Evolutionary conservation across 305 asterid genomes (phyloP).

Genomic region (Andrographis paniculata): DNA sequence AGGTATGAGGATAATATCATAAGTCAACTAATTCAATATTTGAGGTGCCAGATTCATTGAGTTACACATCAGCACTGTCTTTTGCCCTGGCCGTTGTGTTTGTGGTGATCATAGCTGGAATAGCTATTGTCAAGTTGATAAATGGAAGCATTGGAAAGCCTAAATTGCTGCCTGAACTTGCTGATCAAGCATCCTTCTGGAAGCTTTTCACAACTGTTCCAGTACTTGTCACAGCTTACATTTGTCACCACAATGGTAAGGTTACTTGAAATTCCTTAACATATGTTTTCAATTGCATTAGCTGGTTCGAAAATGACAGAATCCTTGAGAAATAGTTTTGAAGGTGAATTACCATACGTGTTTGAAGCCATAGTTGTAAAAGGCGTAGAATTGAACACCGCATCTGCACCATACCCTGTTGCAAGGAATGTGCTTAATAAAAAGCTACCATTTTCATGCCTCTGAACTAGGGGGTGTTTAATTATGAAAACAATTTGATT

Average conservation of each 20-base stretch:
- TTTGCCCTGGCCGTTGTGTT: slow-evolving; percentile 67
- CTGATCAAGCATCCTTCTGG: slow-evolving; percentile 85
- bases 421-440: too few species aligned
- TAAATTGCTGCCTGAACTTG: slow-evolving; percentile 53
- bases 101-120: slow-evolving; percentile 80
- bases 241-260: slow-evolving; percentile 85
- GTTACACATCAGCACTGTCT: slow-evolving; percentile 83
- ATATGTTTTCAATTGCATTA: too few species aligned
- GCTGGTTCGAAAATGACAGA: too few species aligned
- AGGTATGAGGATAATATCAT: slow-evolving; percentile 14
- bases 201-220: slow-evolving; percentile 77
- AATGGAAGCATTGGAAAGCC: slow-evolving; percentile 76
- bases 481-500: too few species aligned
- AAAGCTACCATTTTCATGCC: too few species aligned
- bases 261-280: slow-evolving; percentile 6
- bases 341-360: too few species aligned
- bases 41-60: slow-evolving; percentile 64
- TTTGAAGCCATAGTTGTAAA: too few species aligned
- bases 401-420: too few species aligned
- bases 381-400: too few species aligned
- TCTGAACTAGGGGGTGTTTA: too few species aligned
- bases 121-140: slow-evolving; percentile 44
- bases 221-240: slow-evolving; percentile 77
- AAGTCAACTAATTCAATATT: slow-evolving; percentile 18
- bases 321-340: too few species aligned